These are phyloP conservation scores for Calonectria multiphialidica DNA, from an alignment of 2,329 filamentous ascomycete genomes.

Conservation along the genomic window DNA sequence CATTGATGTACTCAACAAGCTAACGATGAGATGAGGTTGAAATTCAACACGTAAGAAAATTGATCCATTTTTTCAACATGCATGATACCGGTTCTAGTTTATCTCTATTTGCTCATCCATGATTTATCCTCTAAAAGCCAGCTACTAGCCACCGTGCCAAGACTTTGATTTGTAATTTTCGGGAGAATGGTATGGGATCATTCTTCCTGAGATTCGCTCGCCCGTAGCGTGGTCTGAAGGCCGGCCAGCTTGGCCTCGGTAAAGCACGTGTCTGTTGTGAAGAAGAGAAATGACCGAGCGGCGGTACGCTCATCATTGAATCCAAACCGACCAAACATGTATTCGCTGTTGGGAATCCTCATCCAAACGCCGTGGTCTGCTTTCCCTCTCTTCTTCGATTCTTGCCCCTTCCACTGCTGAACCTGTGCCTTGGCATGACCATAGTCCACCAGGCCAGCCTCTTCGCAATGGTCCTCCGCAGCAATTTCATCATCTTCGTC, in stretches of 20 bases:
- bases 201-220: neutral
- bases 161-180: neutral
- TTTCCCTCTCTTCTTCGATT: neutral
- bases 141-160: neutral
- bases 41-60: too few species aligned
- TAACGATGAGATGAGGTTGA: too few species aligned
- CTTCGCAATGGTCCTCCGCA: neutral
- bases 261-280: conserved; percentile 6
- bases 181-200: neutral
- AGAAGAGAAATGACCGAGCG: conserved; percentile 16
- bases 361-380: conserved; percentile 3
- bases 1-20: too few species aligned
- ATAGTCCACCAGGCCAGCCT: conserved; percentile 3
- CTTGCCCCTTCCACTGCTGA: neutral
- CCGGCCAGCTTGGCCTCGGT: neutral
- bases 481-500: neutral
- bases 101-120: neutral
- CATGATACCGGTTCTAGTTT: neutral
- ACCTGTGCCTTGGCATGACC: neutral
- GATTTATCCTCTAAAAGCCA: neutral
- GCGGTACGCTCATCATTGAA: neutral
- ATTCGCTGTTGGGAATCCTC: conserved; percentile 15
- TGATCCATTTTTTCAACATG: neutral
- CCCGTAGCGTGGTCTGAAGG: neutral
- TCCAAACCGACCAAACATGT: conserved; percentile 22